Percentiles rank a stretch among this genome's conserved stretches.
Evolutionary conservation across 2,329 filamentous ascomycete genomes (phyloP).

Genomic region (Phyllosticta ampelicida): DNA sequence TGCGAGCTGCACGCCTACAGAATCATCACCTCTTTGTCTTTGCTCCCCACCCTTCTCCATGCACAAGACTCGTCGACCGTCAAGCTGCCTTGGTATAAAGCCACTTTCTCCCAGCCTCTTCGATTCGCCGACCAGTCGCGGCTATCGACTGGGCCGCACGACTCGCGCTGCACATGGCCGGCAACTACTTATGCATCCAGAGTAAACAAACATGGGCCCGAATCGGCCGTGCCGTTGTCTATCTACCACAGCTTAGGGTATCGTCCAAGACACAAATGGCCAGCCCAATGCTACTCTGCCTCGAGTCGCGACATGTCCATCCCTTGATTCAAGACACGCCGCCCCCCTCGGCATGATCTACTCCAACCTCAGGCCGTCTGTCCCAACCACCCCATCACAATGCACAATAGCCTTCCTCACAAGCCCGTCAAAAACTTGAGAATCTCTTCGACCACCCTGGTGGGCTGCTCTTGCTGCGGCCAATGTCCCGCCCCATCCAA

Average conservation of each 20-base stretch:
- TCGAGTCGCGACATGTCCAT: neutral
- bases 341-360: neutral
- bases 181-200: neutral
- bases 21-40: neutral
- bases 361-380: neutral
- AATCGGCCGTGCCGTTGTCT: neutral
- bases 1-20: conserved; percentile 3
- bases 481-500: conserved; percentile 57
- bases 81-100: neutral
- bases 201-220: neutral
- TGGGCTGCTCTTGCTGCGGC: conserved; percentile 56
- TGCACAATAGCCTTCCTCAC: neutral
- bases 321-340: neutral
- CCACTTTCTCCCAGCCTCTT: neutral
- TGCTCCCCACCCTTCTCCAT: neutral
- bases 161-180: neutral
- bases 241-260: neutral
- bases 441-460: conserved; percentile 40
- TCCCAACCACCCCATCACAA: neutral
- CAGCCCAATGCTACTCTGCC: neutral
- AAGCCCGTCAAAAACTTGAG: conserved; percentile 29
- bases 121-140: neutral
- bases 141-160: neutral
- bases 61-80: neutral
- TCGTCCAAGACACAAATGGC: neutral